A percentile compares a stretch with the other conserved stretches of the same genome.
Evolutionary conservation across 805 yeast genomes (phyloP).

Genomic region (Candida berthetii): DNA sequence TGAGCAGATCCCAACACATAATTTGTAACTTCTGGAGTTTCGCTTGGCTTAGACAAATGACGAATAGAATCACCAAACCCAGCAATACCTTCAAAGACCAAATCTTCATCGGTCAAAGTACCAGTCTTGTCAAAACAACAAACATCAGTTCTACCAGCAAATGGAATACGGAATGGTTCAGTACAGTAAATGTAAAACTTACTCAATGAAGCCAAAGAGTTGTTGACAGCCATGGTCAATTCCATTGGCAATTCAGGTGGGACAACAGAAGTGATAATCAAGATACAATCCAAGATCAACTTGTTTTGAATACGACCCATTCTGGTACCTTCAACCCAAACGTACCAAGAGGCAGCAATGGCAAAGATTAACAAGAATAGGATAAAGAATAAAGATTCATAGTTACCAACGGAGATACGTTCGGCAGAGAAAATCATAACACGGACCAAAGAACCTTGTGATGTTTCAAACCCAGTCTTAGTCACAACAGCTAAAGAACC

Average conservation of each 20-base stretch:
- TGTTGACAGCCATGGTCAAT: constrained; percentile 95
- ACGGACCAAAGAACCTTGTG: constrained; percentile 95
- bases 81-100: constrained; percentile 94
- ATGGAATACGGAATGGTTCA: constrained; percentile 96
- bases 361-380: constrained; percentile 87
- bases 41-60: constrained; percentile 45
- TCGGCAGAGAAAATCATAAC: constrained; percentile 97
- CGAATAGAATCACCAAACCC: constrained; percentile 57
- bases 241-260: constrained; percentile 99
- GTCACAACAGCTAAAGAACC: constrained; percentile 90
- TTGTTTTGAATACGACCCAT: constrained; percentile 95
- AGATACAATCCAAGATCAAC: constrained; percentile 89
- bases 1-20: constrained; percentile 90
- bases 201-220: constrained; percentile 80
- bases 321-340: constrained; percentile 95
- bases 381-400: constrained; percentile 89
- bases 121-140: constrained; percentile 99
- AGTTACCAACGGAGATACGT: constrained; percentile 92
- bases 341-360: constrained; percentile 93
- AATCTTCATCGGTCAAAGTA: constrained; percentile 94
- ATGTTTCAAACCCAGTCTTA: constrained; percentile 97
- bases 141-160: constrained; percentile 96
- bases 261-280: constrained; percentile 94
- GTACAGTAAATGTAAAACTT: constrained; percentile 93
- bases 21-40: constrained; percentile 65